Evolutionary conservation across 2,329 filamentous ascomycete genomes (phyloP), one percentile per base, ranked within the genome.

Genomic region (Fusarium agapanthi): DNA sequence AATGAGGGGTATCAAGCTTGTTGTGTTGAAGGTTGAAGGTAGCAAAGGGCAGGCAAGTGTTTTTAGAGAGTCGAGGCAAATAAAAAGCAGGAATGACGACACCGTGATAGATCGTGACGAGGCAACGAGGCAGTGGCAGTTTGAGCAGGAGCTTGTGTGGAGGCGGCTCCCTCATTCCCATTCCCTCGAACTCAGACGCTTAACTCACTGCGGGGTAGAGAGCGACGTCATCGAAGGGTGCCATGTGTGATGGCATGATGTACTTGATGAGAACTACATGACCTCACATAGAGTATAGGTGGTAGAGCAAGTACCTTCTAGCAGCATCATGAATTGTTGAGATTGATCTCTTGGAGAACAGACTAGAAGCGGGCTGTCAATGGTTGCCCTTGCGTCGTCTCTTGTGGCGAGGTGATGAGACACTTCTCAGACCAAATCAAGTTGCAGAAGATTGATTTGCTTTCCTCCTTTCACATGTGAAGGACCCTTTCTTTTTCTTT

Each of bases 211-310:
- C 72, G 77, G 77, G 77, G 77, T 75, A 77, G n/a, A 28, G 37
- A 61, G 71, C 76, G 70, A 79, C 77, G 76, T 79, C 77, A 79
- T 79, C 75, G 68, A 72, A 35, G 10, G 28, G 32, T 41, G 62
- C 43, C 45, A 55, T 34, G 41, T 41, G 41, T 50, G 69, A 58
- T 78, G 67, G 72, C 68, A 74, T 74, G 76, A 75, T 73, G 63
- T 57, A 66, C 71, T 66, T 61, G 67, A 35, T 35, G 15, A 32
- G n/a, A 9, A 1, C 11, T 73, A 78, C 75, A n/a, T 50, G 6
- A 16, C 8, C 3, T 22, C 6, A 13, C 35, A 16, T 14, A 14
- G 7, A 26, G 5, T 2, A 1, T 10, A 13, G 22, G 14, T 6
- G 22, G 1, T 1, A 2, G 1, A 3, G 4, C 2, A 73, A 41